phyloP scores from a whole-genome alignment of 2,329 filamentous ascomycete species.

The Colletotrichum higginsianum region DNA sequence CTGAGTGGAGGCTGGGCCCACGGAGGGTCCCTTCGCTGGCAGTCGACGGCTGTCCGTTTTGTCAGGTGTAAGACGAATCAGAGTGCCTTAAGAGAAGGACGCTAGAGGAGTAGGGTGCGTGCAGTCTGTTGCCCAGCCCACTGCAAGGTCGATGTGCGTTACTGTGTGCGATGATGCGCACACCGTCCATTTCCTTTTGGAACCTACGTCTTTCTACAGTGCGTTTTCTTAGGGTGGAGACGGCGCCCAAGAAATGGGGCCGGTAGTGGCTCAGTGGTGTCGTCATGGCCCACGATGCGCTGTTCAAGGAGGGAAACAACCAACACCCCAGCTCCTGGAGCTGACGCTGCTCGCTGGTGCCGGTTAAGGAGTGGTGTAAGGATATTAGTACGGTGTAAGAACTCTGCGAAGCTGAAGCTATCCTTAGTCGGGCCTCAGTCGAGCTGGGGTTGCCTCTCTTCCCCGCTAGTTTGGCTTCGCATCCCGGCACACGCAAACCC shows the following conservation, averaged over 20 bases:
- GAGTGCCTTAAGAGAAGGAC: slow-evolving; percentile 5
- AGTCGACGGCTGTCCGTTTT: not conserved
- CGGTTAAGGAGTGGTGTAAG: not conserved
- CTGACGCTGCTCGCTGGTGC: not conserved
- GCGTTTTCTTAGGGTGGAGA: not conserved
- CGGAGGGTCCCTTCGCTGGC: slow-evolving; percentile 28
- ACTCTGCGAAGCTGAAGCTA: not conserved
- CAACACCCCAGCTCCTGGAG: slow-evolving; percentile 15
- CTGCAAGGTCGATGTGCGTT: not conserved
- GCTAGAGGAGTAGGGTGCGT: slow-evolving; percentile 9
- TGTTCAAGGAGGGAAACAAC: slow-evolving; percentile 30
- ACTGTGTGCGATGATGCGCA: slow-evolving; percentile 11
- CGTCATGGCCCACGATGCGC: slow-evolving; percentile 41
- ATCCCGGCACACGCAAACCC: slow-evolving; percentile 26
- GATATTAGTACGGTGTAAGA: too few species aligned
- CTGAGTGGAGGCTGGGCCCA: slow-evolving; percentile 15
- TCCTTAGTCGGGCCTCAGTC: slow-evolving; percentile 7
- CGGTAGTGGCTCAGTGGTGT: slow-evolving; percentile 42
- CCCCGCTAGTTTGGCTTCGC: slow-evolving; percentile 37
- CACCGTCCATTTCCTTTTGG: too few species aligned
- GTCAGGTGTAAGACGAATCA: slow-evolving; percentile 3
- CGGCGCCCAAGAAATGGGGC: not conserved
- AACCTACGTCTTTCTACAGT: not conserved
- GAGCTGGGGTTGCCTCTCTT: slow-evolving; percentile 5
- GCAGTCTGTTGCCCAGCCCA: slow-evolving; percentile 27